Percentiles rank a stretch among this genome's conserved stretches.
phyloP scores from a whole-genome alignment of 2,329 filamentous ascomycete species.

The Diaporthe batatas region DNA sequence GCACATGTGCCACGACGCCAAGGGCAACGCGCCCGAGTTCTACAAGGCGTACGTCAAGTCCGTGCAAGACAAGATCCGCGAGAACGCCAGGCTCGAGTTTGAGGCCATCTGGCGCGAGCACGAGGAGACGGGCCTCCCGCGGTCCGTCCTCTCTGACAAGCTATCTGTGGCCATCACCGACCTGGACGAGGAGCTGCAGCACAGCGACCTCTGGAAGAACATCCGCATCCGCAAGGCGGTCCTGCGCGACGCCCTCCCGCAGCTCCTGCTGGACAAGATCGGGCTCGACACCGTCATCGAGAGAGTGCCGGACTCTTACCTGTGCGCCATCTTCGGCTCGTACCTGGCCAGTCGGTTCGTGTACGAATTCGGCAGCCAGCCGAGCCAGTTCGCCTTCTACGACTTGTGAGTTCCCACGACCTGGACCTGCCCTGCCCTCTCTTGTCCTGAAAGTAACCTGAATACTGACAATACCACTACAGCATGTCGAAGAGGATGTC shows the following conservation, averaged over 20 bases:
- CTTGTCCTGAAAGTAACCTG: no score
- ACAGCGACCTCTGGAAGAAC: constrained; percentile 92
- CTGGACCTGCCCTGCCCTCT: not conserved
- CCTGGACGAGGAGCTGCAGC: constrained; percentile 95
- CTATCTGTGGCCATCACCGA: constrained; percentile 95
- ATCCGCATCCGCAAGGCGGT: constrained; percentile 82
- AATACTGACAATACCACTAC: constrained; percentile 55
- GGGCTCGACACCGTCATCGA: constrained; percentile 88
- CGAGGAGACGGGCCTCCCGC: constrained; percentile 80
- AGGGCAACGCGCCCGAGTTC: constrained; percentile 85
- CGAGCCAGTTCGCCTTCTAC: constrained; percentile 98
- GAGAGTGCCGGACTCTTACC: constrained; percentile 91
- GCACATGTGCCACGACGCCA: constrained; percentile 89
- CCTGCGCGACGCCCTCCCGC: constrained; percentile 86
- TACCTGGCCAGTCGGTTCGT: constrained; percentile 96
- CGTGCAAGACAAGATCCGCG: constrained; percentile 90
- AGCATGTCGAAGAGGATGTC: constrained; percentile 77
- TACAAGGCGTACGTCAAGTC: constrained; percentile 93
- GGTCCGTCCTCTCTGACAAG: constrained; percentile 91
- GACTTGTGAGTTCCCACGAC: constrained; percentile 80
- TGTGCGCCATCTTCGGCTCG: constrained; percentile 95
- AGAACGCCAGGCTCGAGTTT: constrained; percentile 94
- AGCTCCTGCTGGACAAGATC: constrained; percentile 87
- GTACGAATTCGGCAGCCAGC: constrained; percentile 92
- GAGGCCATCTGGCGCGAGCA: constrained; percentile 98